A percentile compares a stretch with the other conserved stretches of the same genome.
phyloP scores from a whole-genome alignment of 805 yeast species.

The Kazachstania psychrophila region DNA sequence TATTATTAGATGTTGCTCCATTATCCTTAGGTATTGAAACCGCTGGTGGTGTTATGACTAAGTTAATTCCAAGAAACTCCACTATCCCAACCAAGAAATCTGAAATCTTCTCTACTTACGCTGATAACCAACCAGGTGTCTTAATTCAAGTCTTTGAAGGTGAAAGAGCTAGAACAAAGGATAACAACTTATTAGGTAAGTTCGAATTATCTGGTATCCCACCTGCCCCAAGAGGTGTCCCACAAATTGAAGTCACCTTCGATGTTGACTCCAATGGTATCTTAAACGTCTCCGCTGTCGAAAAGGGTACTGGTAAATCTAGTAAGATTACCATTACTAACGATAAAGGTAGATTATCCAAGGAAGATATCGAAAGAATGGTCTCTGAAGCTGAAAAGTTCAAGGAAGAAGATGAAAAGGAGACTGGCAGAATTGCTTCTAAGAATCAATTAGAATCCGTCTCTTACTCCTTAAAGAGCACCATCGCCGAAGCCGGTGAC shows the following conservation, averaged over 20 bases:
- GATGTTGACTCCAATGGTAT: conserved; percentile 97
- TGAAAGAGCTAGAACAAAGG: conserved; percentile 95
- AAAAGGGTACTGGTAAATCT: conserved; percentile 98
- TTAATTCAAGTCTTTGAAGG: conserved; percentile 97
- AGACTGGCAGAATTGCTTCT: conserved; percentile 84
- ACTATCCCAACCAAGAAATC: conserved; percentile 98
- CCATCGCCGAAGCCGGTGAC: conserved; percentile 70
- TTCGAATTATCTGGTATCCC: conserved; percentile 95
- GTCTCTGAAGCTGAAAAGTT: conserved; percentile 95
- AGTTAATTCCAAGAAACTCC: conserved; percentile 96
- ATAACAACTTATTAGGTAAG: conserved; percentile 94
- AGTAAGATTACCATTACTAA: conserved; percentile 95
- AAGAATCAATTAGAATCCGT: conserved; percentile 95
- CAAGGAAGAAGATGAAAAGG: conserved; percentile 95
- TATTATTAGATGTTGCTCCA: conserved; percentile 97
- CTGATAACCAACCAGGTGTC: conserved; percentile 99
- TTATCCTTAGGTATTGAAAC: conserved; percentile 98
- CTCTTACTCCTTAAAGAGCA: conserved; percentile 86
- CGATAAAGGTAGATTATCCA: conserved; percentile 97
- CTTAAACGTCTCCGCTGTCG: conserved; percentile 92
- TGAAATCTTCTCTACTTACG: conserved; percentile 94
- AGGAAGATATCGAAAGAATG: conserved; percentile 97
- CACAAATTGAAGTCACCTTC: conserved; percentile 95
- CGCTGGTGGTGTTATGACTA: conserved; percentile 99
- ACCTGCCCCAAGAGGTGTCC: conserved; percentile 99